Base-by-base conservation (phyloP, 2,329 filamentous ascomycete genomes). In the Xylariaceae sp. region DNA sequence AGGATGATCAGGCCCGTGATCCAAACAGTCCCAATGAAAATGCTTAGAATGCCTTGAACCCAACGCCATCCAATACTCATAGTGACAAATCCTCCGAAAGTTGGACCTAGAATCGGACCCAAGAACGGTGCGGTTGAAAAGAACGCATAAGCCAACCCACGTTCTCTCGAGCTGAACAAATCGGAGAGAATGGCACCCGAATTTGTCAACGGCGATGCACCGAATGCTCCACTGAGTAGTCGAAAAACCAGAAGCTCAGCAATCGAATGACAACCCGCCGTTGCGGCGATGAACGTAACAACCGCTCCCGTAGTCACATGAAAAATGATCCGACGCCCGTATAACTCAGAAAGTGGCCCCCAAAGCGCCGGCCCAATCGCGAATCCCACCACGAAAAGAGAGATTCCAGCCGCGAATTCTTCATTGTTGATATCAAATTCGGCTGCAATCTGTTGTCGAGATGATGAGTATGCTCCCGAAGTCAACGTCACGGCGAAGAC, bases 401-500 rank as follows among this genome's bases (percentile, higher is more conserved):
- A 78, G 6, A 82, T 69, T 10, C 78, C 78, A 2, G 81, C 78
- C n/a, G 70, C 75, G 10, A 78, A 64, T 53, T 76, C 75, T 43
- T 70, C 65, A 39, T 66, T 69, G 36, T 38, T 38, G 13, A 81
- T 73, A 13, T 69, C 48, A 56, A 88, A 87, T 18, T 82, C 72
- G 1, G 52, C 36, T 10, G 83, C 73, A 46, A 89, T 74, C 44
- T 82, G 70, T 7, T 56, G 47, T 14, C 83, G 65, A 44, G 81
- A 81, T 11, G 82, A 82, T 2, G 79, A 81, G 66, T 82, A 88
- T 18, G 86, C 86, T 1, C 83, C 85, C 18, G 84, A 87, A 47
- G 82, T 81, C 60, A 90, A 86, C 2, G 87, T 75, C 31, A 89
- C 84, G 28, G 78, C 84, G 40, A 90, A 76, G 1, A 85, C 87